Conservation (phyloP, 2,329 filamentous ascomycete genomes). For the Diaporthe amygdali region DNA sequence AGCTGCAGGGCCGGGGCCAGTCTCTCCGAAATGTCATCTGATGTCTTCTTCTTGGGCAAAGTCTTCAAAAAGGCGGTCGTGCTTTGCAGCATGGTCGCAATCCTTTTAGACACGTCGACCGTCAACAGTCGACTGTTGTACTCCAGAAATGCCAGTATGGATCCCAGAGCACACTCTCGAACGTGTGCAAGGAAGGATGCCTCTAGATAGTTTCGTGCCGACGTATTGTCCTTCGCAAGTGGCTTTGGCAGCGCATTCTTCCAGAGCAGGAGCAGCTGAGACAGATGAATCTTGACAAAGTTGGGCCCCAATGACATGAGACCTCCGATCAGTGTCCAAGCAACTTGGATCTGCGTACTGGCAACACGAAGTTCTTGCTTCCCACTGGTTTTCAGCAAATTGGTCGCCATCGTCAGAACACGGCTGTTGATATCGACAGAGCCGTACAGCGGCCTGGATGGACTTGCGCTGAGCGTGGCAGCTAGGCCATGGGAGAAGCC, state of each 20-base stretch:
- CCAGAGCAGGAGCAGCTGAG: slow-evolving; percentile 92
- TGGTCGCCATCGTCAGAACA: slow-evolving; percentile 88
- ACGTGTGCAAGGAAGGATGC: slow-evolving; percentile 94
- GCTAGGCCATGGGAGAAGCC: slow-evolving; percentile 93
- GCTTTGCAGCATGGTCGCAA: slow-evolving; percentile 93
- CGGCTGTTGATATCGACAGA: slow-evolving; percentile 95
- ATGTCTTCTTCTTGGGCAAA: slow-evolving; percentile 80
- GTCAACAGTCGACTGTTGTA: slow-evolving; percentile 93
- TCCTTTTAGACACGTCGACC: slow-evolving; percentile 89
- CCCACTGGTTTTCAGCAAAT: slow-evolving; percentile 88
- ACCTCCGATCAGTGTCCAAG: slow-evolving; percentile 96
- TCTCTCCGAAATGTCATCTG: slow-evolving; percentile 84
- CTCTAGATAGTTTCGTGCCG: slow-evolving; percentile 83
- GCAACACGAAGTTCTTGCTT: slow-evolving; percentile 90
- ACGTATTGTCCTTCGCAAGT: slow-evolving; percentile 88
- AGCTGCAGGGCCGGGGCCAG: slow-evolving; percentile 86
- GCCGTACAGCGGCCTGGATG: slow-evolving; percentile 86
- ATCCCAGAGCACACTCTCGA: slow-evolving; percentile 89
- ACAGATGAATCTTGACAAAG: slow-evolving; percentile 98
- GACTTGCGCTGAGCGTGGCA: slow-evolving; percentile 87
- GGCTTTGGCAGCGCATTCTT: slow-evolving; percentile 97
- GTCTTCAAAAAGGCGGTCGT: slow-evolving; percentile 89
- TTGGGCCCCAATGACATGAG: slow-evolving; percentile 96
- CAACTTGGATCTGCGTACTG: slow-evolving; percentile 94
- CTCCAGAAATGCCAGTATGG: slow-evolving; percentile 88